phyloP scores from a whole-genome alignment of 164 flowering plant genomes.

The Chimonanthus praecox region DNA sequence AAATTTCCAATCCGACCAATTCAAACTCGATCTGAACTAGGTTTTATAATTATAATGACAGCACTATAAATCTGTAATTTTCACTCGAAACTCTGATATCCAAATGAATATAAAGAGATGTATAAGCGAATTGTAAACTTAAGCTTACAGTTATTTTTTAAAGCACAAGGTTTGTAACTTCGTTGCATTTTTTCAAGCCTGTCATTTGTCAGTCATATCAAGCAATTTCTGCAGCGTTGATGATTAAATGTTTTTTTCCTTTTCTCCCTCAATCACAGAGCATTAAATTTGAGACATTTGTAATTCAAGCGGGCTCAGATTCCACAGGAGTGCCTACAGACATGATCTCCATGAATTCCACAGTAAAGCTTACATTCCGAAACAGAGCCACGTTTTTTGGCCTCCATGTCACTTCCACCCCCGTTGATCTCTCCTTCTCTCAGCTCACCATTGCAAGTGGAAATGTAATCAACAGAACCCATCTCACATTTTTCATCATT shows the following conservation, averaged over 20 bases:
- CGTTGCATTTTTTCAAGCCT: neutral
- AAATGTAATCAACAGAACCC: constrained; percentile 45
- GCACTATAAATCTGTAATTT: too few species aligned
- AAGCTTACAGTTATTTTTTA: neutral
- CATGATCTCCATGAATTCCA: constrained; percentile 70
- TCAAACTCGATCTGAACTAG: too few species aligned
- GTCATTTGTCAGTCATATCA: neutral
- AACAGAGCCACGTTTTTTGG: constrained; percentile 92
- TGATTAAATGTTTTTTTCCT: neutral
- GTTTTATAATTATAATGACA: too few species aligned
- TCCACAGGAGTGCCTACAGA: constrained; percentile 78
- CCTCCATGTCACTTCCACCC: constrained; percentile 69
- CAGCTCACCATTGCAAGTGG: constrained; percentile 57
- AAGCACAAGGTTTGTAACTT: neutral
- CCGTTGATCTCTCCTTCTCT: constrained; percentile 62
- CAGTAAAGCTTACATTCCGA: constrained; percentile 58
- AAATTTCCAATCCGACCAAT: too few species aligned
- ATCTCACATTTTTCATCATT: neutral
- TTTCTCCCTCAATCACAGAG: constrained; percentile 33
- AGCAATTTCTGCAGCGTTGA: neutral
- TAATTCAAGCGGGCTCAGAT: constrained; percentile 78
- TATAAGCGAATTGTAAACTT: too few species aligned
- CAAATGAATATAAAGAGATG: too few species aligned
- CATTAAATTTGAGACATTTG: constrained; percentile 55
- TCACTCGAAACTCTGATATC: too few species aligned